Percentiles rank a stretch among this genome's conserved stretches.
phyloP scores from a whole-genome alignment of 345 rosid species.

The Citrus australasica region DNA sequence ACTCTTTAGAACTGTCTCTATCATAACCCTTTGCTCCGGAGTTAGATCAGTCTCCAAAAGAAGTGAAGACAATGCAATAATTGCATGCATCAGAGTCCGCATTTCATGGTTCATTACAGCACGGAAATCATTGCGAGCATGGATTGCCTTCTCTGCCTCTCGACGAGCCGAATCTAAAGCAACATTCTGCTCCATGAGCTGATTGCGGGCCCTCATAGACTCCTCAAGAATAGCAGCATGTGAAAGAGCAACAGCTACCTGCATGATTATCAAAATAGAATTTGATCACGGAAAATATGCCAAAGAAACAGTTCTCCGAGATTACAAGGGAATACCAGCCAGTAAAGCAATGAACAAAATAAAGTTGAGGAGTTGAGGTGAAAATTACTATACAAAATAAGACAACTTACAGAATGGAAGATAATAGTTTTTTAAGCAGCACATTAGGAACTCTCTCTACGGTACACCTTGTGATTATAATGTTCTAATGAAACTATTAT shows the following conservation, averaged over 20 bases:
- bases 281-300: constrained; percentile 5
- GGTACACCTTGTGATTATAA: neutral
- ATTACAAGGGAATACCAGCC: neutral
- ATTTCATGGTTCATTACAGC: constrained; percentile 98
- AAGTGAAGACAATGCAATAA: constrained; percentile 83
- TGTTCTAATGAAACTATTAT: neutral
- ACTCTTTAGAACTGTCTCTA: constrained; percentile 84
- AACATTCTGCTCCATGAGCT: constrained; percentile 78
- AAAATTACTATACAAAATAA: neutral
- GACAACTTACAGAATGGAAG: neutral
- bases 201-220: constrained; percentile 84
- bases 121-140: constrained; percentile 91
- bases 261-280: constrained; percentile 10
- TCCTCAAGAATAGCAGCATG: constrained; percentile 96
- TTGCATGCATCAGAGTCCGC: constrained; percentile 93
- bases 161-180: constrained; percentile 77
- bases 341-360: neutral
- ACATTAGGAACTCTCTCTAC: neutral
- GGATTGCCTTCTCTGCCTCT: constrained; percentile 88
- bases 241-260: constrained; percentile 98
- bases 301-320: neutral
- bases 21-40: constrained; percentile 83
- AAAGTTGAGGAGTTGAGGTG: neutral
- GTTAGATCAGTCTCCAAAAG: constrained; percentile 77
- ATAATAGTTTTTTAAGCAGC: neutral